Conservation (phyloP, 257 asterid species). For the Primulina eburnea region DNA sequence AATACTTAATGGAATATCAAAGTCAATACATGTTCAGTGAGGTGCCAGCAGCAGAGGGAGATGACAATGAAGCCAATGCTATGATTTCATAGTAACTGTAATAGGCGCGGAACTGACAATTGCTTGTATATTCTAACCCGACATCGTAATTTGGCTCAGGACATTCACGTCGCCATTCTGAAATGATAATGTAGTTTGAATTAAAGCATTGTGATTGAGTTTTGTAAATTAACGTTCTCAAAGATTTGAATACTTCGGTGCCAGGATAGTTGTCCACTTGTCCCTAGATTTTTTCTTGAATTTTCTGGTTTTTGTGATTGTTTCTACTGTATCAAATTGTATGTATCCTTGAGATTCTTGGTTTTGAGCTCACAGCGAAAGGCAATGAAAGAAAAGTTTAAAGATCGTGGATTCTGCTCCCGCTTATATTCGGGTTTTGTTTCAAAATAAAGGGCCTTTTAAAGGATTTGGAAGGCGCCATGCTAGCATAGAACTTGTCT, state of each 20-base stretch:
- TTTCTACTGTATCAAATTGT: neutral
- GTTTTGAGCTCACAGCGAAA: neutral
- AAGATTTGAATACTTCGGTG: neutral
- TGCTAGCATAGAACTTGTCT: neutral
- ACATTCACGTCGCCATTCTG: neutral
- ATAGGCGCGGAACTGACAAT: neutral
- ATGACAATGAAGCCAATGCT: slow-evolving; percentile 51
- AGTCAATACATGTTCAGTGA: slow-evolving; percentile 87
- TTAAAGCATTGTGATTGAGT: neutral
- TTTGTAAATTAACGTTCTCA: neutral
- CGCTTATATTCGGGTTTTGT: neutral
- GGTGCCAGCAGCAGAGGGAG: slow-evolving; percentile 49
- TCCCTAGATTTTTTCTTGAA: too few species aligned
- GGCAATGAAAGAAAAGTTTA: neutral
- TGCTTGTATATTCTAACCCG: neutral
- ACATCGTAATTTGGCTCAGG: neutral
- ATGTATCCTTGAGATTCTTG: neutral
- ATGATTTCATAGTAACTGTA: slow-evolving; percentile 48
- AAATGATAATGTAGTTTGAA: neutral
- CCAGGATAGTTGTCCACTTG: neutral
- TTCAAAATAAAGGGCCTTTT: neutral
- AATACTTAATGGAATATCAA: slow-evolving; percentile 89
- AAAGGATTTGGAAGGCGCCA: neutral
- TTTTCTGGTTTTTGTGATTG: neutral
- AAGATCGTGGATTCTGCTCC: neutral